A percentile compares a stretch with the other conserved stretches of the same genome.
These are phyloP conservation scores for Aurifilum marmelostoma DNA, from an alignment of 2,329 filamentous ascomycete species.

Conservation along the genomic window DNA sequence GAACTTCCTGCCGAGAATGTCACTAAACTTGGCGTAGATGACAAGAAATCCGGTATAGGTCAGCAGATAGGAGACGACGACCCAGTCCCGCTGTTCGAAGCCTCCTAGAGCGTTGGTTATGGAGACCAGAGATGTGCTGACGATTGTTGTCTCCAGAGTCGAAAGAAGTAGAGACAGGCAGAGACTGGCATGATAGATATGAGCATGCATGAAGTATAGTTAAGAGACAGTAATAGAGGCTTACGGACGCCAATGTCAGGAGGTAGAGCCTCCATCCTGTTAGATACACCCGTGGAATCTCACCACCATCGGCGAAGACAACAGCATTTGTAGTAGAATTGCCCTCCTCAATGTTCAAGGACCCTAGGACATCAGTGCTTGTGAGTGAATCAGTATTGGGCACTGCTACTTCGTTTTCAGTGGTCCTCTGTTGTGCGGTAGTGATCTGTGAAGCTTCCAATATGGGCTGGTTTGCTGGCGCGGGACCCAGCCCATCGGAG, in stretches of 20 bases:
- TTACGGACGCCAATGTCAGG: conserved; percentile 5
- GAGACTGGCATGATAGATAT: not conserved
- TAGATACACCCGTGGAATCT: not conserved
- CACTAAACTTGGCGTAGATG: conserved; percentile 48
- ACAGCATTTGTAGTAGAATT: not conserved
- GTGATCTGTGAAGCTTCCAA: not conserved
- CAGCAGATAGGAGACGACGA: conserved; percentile 53
- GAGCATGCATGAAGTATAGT: conserved; percentile 1
- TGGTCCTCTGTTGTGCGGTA: not conserved
- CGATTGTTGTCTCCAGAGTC: conserved; percentile 52
- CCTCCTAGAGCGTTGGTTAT: conserved; percentile 45
- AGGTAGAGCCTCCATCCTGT: conserved; percentile 9
- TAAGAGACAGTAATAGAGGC: conserved; percentile 19
- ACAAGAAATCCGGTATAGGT: conserved; percentile 51
- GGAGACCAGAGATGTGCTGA: conserved; percentile 53
- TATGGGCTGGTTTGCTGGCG: not conserved
- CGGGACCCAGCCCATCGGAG: not conserved
- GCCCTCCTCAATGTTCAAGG: not conserved
- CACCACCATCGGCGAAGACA: not conserved
- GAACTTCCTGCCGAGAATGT: conserved; percentile 49
- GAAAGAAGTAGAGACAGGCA: conserved; percentile 45
- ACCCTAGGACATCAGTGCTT: not conserved
- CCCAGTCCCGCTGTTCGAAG: conserved; percentile 46
- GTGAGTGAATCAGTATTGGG: not conserved
- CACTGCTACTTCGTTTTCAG: not conserved